Conservation (phyloP, 2,329 filamentous ascomycete species). For the Scedosporium minutisporum region DNA sequence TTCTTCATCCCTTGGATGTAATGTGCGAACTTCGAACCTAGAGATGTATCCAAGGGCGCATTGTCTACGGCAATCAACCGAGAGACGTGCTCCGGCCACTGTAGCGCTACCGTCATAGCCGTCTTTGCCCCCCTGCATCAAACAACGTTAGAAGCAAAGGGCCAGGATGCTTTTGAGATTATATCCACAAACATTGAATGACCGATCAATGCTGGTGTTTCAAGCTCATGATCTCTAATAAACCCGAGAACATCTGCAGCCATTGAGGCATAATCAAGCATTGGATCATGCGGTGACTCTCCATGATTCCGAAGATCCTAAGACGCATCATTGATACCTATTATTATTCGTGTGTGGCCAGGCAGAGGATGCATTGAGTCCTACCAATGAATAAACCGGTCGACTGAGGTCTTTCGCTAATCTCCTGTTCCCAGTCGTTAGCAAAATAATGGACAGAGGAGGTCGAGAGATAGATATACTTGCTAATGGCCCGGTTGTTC, state of each 20-base stretch:
- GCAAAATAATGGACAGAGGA: conserved; percentile 6
- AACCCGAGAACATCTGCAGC: conserved; percentile 76
- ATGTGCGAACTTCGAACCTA: conserved; percentile 64
- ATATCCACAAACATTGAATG: conserved; percentile 68
- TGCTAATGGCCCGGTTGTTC: conserved; percentile 91
- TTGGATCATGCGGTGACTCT: conserved; percentile 66
- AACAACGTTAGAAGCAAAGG: neutral
- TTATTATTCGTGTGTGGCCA: conserved; percentile 8
- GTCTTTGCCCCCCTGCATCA: conserved; percentile 71
- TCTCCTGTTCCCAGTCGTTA: conserved; percentile 38
- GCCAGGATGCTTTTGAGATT: neutral
- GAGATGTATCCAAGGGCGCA: conserved; percentile 70
- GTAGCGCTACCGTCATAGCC: conserved; percentile 77
- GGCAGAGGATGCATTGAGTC: conserved; percentile 15
- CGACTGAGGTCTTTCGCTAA: conserved; percentile 72
- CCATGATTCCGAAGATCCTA: conserved; percentile 91
- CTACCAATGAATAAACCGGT: conserved; percentile 71
- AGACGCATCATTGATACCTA: conserved; percentile 7
- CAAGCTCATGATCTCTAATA: conserved; percentile 60
- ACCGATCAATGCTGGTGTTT: conserved; percentile 68
- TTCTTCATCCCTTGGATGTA: conserved; percentile 80
- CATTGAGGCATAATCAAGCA: conserved; percentile 75
- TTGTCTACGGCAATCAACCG: conserved; percentile 84
- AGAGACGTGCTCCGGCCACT: conserved; percentile 54
- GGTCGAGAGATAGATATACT: conserved; percentile 39